Base-by-base conservation (phyloP, 495 filamentous ascomycete genomes). In the Cercophora newfieldiana region DNA sequence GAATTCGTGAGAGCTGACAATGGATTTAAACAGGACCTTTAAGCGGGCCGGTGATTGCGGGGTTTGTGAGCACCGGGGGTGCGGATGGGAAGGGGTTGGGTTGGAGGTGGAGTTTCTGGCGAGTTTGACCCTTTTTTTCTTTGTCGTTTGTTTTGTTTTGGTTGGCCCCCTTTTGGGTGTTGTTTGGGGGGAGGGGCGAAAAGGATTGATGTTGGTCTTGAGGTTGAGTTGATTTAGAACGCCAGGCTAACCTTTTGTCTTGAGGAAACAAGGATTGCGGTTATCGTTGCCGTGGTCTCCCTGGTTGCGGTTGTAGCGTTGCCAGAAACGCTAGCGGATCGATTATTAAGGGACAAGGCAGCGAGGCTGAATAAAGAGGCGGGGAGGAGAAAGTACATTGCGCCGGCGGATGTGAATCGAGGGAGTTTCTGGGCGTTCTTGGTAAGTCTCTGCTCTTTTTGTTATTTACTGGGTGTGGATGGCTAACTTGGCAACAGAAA, bases 41-140 rank as follows among this genome's bases (percentile, higher is more conserved):
- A 10, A 47, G 78, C 6, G 83, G 77, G 3, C 83, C 84, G 0
- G 79, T 86, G n/a, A 64, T 82, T 1, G 79, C 82, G 2, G 84
- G 84, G 19, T 78, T 71, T 59, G 47, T 69, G 30, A 66, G 69
- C 0, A 56, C 31, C 1, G 37, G 67, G 12, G 21, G 60, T n/a
- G n/a, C n/a, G 37, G 12, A 16, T 4, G 10, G 12, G 2, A 14
- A 2, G 37, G 10, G 10, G 3, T 44, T 44, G 1, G 79, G 73
- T 1, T 88, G 85, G 86, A 65, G 79, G 22, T 86, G 85, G 81
- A 49, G 75, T 14, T 87, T 88, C 68, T 87, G 84, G 85, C 70
- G 77, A 54, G 72, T 70, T 4, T 37, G 63, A 31, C 50, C 64
- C 63, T 65, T 19, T 28, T 22, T 12, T 33, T 30, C 59, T 12